These are phyloP conservation scores for Bathelium albidoporum DNA, from an alignment of 495 filamentous ascomycete species.

Conservation along the genomic window DNA sequence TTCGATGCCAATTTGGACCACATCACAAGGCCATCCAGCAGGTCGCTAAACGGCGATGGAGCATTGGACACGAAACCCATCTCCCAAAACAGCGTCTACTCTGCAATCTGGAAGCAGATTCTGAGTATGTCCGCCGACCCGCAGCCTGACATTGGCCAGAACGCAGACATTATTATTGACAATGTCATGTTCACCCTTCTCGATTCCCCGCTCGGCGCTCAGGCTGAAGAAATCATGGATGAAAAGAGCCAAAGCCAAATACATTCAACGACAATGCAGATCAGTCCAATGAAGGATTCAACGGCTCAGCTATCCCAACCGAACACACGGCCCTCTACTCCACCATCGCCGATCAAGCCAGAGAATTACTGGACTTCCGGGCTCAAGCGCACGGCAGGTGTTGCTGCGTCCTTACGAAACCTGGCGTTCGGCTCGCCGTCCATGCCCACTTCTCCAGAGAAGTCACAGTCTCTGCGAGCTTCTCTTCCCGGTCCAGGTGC, in stretches of 20 bases:
- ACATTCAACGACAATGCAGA: conserved; percentile 33
- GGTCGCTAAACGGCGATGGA: background rate
- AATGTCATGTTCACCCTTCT: conserved; percentile 68
- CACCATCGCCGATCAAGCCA: conserved; percentile 44
- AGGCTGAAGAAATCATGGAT: conserved; percentile 62
- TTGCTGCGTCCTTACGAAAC: conserved; percentile 61
- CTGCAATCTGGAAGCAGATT: conserved; percentile 87
- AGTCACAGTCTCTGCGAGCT: conserved; percentile 18
- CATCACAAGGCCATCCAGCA: conserved; percentile 11
- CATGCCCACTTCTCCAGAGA: conserved; percentile 17
- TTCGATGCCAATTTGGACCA: background rate
- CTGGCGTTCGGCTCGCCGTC: conserved; percentile 46
- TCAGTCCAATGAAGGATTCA: conserved; percentile 38
- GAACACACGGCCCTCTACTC: conserved; percentile 38
- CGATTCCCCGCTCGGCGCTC: conserved; percentile 59
- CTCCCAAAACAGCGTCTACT: conserved; percentile 79
- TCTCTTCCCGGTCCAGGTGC: conserved; percentile 13
- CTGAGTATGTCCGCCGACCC: conserved; percentile 86
- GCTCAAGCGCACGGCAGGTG: conserved; percentile 57
- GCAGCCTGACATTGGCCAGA: conserved; percentile 82
- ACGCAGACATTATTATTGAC: conserved; percentile 72
- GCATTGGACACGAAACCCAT: conserved; percentile 34
- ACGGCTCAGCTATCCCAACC: conserved; percentile 20
- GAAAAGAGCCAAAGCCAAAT: conserved; percentile 49
- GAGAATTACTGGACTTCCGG: conserved; percentile 58